phyloP scores from a whole-genome alignment of 148 eudicot species.

The Mesembryanthemum crystallinum region DNA sequence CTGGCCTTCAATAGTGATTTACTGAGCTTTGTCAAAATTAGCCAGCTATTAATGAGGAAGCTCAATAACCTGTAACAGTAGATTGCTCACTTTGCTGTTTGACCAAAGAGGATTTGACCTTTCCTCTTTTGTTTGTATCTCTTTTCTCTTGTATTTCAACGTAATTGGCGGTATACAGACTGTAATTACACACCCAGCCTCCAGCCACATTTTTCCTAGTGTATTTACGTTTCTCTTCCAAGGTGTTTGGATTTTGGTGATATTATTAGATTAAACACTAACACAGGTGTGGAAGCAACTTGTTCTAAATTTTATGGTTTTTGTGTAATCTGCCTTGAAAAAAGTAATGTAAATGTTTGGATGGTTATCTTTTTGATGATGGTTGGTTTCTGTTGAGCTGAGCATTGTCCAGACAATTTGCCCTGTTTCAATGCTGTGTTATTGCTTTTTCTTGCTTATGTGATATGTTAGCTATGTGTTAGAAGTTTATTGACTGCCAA shows the following conservation, averaged over 20 bases:
- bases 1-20: neutral
- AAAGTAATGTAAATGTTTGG: neutral
- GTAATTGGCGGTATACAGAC: too few species aligned
- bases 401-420: neutral
- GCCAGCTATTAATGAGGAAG: neutral
- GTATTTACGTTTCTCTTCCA: neutral
- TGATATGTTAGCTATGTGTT: too few species aligned
- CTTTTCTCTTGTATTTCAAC: too few species aligned
- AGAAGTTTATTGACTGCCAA: neutral
- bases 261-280: neutral
- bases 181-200: too few species aligned
- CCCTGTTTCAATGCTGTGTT: neutral
- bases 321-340: neutral
- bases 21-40: neutral
- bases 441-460: too few species aligned
- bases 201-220: neutral
- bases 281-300: neutral
- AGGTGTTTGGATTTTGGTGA: neutral
- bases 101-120: neutral
- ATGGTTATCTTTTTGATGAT: neutral
- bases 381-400: conserved; percentile 1
- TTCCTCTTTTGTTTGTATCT: too few species aligned
- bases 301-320: neutral
- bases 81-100: too few species aligned
- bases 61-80: neutral